These are phyloP conservation scores for Botrytis medusae DNA, from an alignment of 2,329 filamentous ascomycete genomes.

Conservation along the genomic window DNA sequence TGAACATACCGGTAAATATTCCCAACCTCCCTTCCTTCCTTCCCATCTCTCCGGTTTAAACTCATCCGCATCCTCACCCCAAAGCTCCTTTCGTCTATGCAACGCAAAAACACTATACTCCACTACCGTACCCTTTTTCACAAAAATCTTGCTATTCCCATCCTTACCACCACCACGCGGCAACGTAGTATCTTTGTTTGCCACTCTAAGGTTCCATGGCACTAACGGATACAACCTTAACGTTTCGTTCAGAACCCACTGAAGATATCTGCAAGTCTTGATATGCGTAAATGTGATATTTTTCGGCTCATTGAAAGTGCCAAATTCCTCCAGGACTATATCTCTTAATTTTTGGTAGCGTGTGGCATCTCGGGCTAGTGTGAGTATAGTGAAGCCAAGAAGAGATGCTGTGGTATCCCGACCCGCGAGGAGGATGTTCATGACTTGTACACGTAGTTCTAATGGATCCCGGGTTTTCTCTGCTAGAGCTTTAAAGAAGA, in stretches of 20 bases:
- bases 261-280: slow-evolving; percentile 37
- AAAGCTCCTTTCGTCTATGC: slow-evolving; percentile 42
- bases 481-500: slow-evolving; percentile 58
- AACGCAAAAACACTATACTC: slow-evolving; percentile 40
- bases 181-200: slow-evolving; percentile 35
- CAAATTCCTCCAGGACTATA: slow-evolving; percentile 43
- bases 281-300: slow-evolving; percentile 36
- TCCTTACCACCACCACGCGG: slow-evolving; percentile 42
- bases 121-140: slow-evolving; percentile 36
- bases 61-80: slow-evolving; percentile 41
- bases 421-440: slow-evolving; percentile 57
- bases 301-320: slow-evolving; percentile 36
- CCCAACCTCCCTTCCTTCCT: slow-evolving; percentile 47
- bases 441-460: slow-evolving; percentile 51
- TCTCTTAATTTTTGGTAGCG: slow-evolving; percentile 47
- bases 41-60: slow-evolving; percentile 44
- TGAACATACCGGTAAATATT: slow-evolving; percentile 40
- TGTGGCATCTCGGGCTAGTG: slow-evolving; percentile 40
- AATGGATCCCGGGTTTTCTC: slow-evolving; percentile 47
- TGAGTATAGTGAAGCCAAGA: slow-evolving; percentile 40
- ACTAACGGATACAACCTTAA: slow-evolving; percentile 56
- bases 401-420: slow-evolving; percentile 58
- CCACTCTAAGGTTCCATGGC: slow-evolving; percentile 51
- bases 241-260: slow-evolving; percentile 41
- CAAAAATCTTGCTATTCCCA: slow-evolving; percentile 39